Evolutionary conservation across 2,329 filamentous ascomycete species (phyloP).

Genomic region (Lasiodiplodia sp.): DNA sequence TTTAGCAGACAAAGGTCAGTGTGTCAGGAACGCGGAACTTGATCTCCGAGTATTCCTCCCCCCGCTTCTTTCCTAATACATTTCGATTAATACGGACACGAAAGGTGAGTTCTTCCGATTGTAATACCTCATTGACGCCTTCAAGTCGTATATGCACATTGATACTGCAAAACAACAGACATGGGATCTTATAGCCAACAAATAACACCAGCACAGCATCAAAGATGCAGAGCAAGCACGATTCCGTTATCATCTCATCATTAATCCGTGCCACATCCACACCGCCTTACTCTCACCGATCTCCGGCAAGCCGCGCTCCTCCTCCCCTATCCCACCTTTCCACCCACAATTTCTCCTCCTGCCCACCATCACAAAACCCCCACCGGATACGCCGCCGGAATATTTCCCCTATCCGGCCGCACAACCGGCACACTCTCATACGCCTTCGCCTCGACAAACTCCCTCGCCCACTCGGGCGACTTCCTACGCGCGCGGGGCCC

Average conservation of each 20-base stretch:
- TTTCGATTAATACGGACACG: too few species aligned
- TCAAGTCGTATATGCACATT: too few species aligned
- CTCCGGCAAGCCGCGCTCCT: not conserved
- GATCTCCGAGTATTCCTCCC: too few species aligned
- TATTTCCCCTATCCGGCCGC: conserved; percentile 51
- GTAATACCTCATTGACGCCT: too few species aligned
- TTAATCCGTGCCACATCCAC: not conserved
- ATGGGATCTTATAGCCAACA: too few species aligned
- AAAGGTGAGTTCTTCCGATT: too few species aligned
- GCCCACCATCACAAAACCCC: conserved; percentile 46
- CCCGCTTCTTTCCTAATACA: too few species aligned
- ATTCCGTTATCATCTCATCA: not conserved
- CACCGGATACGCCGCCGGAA: conserved; percentile 57
- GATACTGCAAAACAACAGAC: too few species aligned
- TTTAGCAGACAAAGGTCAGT: too few species aligned
- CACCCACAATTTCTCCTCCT: not conserved
- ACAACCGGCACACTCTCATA: conserved; percentile 57
- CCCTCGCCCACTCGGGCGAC: conserved; percentile 56
- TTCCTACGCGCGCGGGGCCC: conserved; percentile 55
- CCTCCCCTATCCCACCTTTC: not conserved
- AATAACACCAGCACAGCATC: too few species aligned
- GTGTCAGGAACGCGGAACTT: too few species aligned
- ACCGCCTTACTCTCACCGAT: not conserved
- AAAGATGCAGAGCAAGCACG: too few species aligned
- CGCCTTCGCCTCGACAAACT: conserved; percentile 46